Base-by-base conservation (phyloP, 345 rosid species). In the Syzygium jambos region DNA sequence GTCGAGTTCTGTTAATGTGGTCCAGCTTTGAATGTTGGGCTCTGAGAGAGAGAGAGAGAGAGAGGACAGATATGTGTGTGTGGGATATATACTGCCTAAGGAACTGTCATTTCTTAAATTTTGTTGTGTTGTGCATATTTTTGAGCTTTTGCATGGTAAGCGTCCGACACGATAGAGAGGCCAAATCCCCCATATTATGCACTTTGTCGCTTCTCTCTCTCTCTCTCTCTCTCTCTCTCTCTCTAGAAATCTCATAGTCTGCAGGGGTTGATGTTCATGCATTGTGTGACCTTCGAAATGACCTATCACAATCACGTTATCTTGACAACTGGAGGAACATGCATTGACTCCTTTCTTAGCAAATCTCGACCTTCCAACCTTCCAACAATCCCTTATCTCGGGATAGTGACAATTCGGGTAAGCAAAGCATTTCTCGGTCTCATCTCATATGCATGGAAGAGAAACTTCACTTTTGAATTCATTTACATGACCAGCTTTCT, bases 121-220 rank as follows among this genome's bases (percentile, higher is more conserved):
- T 86, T 87, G 90, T 88, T 87, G 90, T 89, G 84, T 90, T 88
- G 86, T 85, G 89, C 89, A 86, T 84, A 90, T 89, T 90, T 68
- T 61, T 85, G 87, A 29, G 29, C 77, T 30, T 86, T 88, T 93
- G 94, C 92, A 88, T 63, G 90, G 65, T 49, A 68, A 85, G 91
- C 88, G 91, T 27, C 94, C 96, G 94, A 94, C 96, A 94, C 88
- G 34, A 51, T 86, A 92, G 92, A 89, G 92, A 90, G 15, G 91
- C 84, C 91, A 87, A 85, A 90, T 94, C 95, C 93, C 93, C 89
- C 84, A 90, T 84, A 87, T 90, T 87, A 88, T 89, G 93, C 93
- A 85, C 89, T 90, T n/a, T 89, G 91, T 92, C 92, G 65, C 90
- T 90, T 85, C 51, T 85, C 89, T 88, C 92, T 43, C 88, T 52